phyloP scores from a whole-genome alignment of 2,329 filamentous ascomycete genomes.

The Colletotrichum sp. region DNA sequence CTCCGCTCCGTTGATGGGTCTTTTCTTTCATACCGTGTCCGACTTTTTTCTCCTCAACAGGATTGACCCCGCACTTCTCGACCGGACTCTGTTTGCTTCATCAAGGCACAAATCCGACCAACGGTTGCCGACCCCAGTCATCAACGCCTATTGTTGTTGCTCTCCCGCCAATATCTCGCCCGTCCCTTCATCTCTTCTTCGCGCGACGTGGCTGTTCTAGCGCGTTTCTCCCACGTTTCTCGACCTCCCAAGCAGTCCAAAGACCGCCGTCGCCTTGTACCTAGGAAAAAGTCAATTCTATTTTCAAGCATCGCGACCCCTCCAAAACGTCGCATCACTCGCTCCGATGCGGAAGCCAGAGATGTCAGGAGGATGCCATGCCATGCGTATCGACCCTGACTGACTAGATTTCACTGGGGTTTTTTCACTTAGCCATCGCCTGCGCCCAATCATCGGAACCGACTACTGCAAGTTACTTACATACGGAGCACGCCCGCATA shows the following conservation, averaged over 20 bases:
- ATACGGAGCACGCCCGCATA: slow-evolving; percentile 13
- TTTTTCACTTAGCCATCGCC: neutral
- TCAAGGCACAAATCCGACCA: neutral
- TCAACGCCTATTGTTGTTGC: neutral
- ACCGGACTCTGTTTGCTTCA: slow-evolving; percentile 1
- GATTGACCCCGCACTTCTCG: neutral
- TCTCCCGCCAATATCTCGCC: neutral
- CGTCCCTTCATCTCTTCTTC: neutral
- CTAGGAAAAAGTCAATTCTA: neutral
- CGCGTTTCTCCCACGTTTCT: neutral
- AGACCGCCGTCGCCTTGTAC: neutral
- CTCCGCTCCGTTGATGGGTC: neutral
- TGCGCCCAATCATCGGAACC: neutral
- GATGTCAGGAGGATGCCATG: neutral
- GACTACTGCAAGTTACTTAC: slow-evolving; percentile 19
- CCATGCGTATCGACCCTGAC: neutral
- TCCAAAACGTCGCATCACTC: neutral
- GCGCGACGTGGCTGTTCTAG: slow-evolving; percentile 4
- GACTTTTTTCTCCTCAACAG: neutral
- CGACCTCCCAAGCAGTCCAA: neutral
- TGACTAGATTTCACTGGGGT: neutral
- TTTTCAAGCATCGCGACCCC: neutral
- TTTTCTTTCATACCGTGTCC: neutral
- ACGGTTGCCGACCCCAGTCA: neutral
- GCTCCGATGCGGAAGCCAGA: neutral